Base-by-base conservation (phyloP, 75 land plant species). In the Selaginella moellendorffii region DNA sequence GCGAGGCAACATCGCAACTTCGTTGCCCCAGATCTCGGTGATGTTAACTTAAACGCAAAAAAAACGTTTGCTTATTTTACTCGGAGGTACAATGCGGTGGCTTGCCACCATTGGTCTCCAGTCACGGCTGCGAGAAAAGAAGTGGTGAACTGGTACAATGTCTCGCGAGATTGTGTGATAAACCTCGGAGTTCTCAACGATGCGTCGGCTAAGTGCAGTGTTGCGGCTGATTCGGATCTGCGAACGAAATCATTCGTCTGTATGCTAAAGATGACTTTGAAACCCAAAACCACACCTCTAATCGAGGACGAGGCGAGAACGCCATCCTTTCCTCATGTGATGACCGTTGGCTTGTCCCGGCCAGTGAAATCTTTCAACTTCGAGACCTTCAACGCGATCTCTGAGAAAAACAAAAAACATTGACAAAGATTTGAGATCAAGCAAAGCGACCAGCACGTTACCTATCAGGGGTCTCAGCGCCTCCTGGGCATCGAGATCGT, bases 261-360 rank as follows among this genome's bases (percentile, higher is more conserved):
- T 36, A 36, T 36, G 14, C 14, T 5, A 36, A 5, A 36, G 5
- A 14, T 36, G 5, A 36, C 10, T 36, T 5, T 36, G n/a, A n/a
- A n/a, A n/a, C n/a, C n/a, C n/a, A n/a, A 36, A 36, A 5, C 14
- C 5, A 36, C 46, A 36, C 14, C 5, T 36, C 46, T 36, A 5
- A 36, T 14, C 46, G 46, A 36, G 46, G 5, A n/a, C 46, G 14
- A 5, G 10, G 46, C 5, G 46, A 5, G 46, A 36, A 5, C 14
- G 46, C 14, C 46, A 5, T 36, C 46, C 5, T 36, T 56, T 24
- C n/a, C n/a, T n/a, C n/a, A 56, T 2, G 59, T 56, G 24, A 56
- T 56, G n/a, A 56, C 59, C n/a, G 25, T 56, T 56, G 59, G 59
- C 19, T 56, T 56, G n/a, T 56, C 59, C 5, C 59, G 59, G 19